phyloP scores from a whole-genome alignment of 306 rosid genomes.

The Inga leiocalycina region DNA sequence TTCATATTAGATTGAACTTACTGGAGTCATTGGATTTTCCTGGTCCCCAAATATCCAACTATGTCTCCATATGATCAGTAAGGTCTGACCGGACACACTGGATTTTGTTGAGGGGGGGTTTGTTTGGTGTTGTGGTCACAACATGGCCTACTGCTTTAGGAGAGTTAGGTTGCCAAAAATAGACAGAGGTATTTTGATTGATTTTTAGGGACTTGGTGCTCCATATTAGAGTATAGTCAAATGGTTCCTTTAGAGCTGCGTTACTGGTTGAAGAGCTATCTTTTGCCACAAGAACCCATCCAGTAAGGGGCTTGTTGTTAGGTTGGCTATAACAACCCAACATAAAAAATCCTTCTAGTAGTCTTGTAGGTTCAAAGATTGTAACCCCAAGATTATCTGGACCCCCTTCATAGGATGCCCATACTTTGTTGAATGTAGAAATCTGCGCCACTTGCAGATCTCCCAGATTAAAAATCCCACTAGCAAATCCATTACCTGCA shows the following conservation, averaged over 20 bases:
- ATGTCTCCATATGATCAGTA: constrained; percentile 47
- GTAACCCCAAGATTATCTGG: constrained; percentile 41
- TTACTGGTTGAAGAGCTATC: neutral
- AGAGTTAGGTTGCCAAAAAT: constrained; percentile 57
- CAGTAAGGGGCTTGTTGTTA: constrained; percentile 50
- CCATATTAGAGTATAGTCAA: constrained; percentile 59
- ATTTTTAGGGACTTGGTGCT: constrained; percentile 47
- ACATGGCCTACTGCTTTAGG: constrained; percentile 44
- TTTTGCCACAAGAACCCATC: constrained; percentile 53
- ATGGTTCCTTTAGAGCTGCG: constrained; percentile 39
- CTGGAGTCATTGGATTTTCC: constrained; percentile 6
- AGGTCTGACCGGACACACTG: constrained; percentile 52
- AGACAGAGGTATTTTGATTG: constrained; percentile 45
- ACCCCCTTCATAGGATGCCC: neutral
- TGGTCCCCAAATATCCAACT: constrained; percentile 58
- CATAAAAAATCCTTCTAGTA: constrained; percentile 54
- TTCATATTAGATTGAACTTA: constrained; percentile 44
- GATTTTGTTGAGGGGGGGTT: constrained; percentile 50
- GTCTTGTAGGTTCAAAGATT: constrained; percentile 53
- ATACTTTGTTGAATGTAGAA: neutral
- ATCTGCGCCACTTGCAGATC: neutral
- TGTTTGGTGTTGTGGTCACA: constrained; percentile 46
- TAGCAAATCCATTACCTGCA: constrained; percentile 42
- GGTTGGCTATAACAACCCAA: constrained; percentile 56
- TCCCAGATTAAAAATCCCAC: neutral